A percentile compares a stretch with the other conserved stretches of the same genome.
Conservation (phyloP, 2,329 filamentous ascomycete genomes). For the Daldinia eschscholtzii region DNA sequence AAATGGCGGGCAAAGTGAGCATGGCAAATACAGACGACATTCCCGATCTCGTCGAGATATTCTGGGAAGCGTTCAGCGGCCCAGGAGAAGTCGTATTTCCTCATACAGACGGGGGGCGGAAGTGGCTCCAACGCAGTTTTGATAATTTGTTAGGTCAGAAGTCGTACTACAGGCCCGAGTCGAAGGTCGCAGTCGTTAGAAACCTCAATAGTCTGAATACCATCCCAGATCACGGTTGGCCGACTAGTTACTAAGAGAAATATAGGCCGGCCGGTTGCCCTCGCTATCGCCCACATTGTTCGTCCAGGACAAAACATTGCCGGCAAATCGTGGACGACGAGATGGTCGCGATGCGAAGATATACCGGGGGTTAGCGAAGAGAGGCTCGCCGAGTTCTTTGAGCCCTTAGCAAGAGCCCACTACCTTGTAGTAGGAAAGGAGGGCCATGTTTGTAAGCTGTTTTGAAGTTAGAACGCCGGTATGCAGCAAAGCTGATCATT, state of each 20-base stretch:
- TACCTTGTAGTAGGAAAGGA: slow-evolving; percentile 45
- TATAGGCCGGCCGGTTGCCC: slow-evolving; percentile 43
- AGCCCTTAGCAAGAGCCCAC: slow-evolving; percentile 46
- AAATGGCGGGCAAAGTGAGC: slow-evolving; percentile 39
- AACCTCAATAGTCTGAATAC: slow-evolving; percentile 40
- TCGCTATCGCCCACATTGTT: slow-evolving; percentile 44
- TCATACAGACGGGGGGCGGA: slow-evolving; percentile 43
- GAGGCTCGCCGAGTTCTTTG: slow-evolving; percentile 44
- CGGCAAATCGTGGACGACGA: slow-evolving; percentile 45
- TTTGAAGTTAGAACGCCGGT: not conserved
- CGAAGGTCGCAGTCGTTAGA: slow-evolving; percentile 44
- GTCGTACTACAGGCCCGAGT: slow-evolving; percentile 44
- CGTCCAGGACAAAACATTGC: slow-evolving; percentile 44
- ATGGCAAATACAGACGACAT: slow-evolving; percentile 45
- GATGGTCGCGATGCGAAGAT: slow-evolving; percentile 45
- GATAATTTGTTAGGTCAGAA: slow-evolving; percentile 44
- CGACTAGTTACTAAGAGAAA: slow-evolving; percentile 19
- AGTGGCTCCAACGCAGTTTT: slow-evolving; percentile 47
- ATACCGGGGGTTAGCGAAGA: slow-evolving; percentile 42
- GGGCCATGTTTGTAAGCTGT: slow-evolving; percentile 48
- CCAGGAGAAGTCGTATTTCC: slow-evolving; percentile 46
- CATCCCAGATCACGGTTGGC: not conserved
- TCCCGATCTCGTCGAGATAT: slow-evolving; percentile 44
- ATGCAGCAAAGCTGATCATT: not conserved
- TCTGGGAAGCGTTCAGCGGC: slow-evolving; percentile 46